phyloP scores from a whole-genome alignment of 192 early-diverging fungal genomes.

The Dimargaris cristalligena region DNA sequence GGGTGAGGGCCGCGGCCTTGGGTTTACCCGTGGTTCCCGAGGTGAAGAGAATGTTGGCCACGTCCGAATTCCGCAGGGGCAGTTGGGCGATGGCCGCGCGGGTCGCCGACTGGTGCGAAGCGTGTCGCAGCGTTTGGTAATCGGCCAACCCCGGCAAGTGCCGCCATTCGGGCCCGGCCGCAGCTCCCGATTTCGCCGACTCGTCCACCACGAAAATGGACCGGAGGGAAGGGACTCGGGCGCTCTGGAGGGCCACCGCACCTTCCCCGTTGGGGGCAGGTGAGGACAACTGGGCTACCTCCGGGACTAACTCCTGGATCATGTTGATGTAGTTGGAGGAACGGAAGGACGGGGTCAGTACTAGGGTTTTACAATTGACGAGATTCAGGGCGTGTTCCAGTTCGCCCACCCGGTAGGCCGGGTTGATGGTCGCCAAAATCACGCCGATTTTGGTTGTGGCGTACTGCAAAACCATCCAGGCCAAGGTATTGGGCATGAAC shows the following conservation, averaged over 20 bases:
- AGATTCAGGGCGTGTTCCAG: constrained; percentile 27
- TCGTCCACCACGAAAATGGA: constrained; percentile 13
- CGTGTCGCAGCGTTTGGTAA: background rate
- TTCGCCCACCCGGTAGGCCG: constrained; percentile 25
- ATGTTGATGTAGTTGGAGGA: constrained; percentile 28
- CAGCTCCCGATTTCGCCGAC: background rate
- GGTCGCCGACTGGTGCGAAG: background rate
- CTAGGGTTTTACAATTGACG: constrained; percentile 23
- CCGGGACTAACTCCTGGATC: constrained; percentile 21
- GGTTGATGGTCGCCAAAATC: constrained; percentile 33
- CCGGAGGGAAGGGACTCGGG: constrained; percentile 3
- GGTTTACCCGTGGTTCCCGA: constrained; percentile 32
- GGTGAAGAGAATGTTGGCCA: constrained; percentile 33
- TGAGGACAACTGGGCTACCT: constrained; percentile 14
- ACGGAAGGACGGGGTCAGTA: constrained; percentile 21
- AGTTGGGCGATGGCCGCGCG: no score
- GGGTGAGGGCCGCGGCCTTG: constrained; percentile 25
- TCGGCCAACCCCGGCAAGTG: background rate
- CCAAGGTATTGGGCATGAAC: constrained; percentile 32
- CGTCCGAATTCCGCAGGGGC: constrained; percentile 14
- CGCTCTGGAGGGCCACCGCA: background rate
- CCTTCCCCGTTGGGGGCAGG: no score
- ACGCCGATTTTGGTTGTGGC: constrained; percentile 31
- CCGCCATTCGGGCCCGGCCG: background rate
- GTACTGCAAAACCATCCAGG: constrained; percentile 30